These are phyloP conservation scores for Saccharomyces hybrid DNA, from an alignment of 1,139 yeast genomes.

Conservation along the genomic window DNA sequence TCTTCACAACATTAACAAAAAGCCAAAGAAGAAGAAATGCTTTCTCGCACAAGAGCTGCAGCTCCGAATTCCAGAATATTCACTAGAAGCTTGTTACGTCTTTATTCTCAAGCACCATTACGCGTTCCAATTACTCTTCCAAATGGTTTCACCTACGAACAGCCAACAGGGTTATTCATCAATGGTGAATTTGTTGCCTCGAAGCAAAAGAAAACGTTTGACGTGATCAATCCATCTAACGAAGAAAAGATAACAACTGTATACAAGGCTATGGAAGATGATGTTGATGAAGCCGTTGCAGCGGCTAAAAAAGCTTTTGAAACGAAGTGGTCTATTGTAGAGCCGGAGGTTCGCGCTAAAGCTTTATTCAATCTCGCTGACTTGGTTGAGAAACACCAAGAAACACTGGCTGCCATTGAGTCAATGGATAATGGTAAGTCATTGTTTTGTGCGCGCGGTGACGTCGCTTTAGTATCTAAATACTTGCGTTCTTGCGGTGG, in stretches of 20 bases:
- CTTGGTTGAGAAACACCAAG: conserved; percentile 48
- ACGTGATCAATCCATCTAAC: conserved; percentile 41
- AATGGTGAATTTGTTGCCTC: conserved; percentile 42
- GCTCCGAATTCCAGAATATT: conserved; percentile 3
- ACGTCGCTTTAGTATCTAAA: conserved; percentile 50
- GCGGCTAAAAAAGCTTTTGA: conserved; percentile 42
- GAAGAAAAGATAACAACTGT: conserved; percentile 41
- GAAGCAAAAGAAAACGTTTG: conserved; percentile 36
- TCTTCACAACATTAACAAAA: neutral
- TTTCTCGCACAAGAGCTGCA: conserved; percentile 15
- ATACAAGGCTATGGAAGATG: conserved; percentile 41
- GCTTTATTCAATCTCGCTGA: conserved; percentile 55
- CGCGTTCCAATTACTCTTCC: conserved; percentile 45
- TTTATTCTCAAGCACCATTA: conserved; percentile 37
- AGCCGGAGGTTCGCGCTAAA: conserved; percentile 45
- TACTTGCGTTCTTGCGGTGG: conserved; percentile 67
- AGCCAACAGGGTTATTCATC: conserved; percentile 48
- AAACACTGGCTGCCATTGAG: conserved; percentile 49
- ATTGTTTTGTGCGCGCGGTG: conserved; percentile 44
- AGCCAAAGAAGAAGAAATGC: conserved; percentile 6
- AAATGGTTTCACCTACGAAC: conserved; percentile 44
- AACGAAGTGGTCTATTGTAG: conserved; percentile 36
- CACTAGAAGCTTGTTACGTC: conserved; percentile 15
- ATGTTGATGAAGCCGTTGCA: conserved; percentile 41
- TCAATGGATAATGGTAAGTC: conserved; percentile 76